A percentile compares a stretch with the other conserved stretches of the same genome.
Conservation (phyloP, 148 eudicot genomes). For the Silene uniflora region DNA sequence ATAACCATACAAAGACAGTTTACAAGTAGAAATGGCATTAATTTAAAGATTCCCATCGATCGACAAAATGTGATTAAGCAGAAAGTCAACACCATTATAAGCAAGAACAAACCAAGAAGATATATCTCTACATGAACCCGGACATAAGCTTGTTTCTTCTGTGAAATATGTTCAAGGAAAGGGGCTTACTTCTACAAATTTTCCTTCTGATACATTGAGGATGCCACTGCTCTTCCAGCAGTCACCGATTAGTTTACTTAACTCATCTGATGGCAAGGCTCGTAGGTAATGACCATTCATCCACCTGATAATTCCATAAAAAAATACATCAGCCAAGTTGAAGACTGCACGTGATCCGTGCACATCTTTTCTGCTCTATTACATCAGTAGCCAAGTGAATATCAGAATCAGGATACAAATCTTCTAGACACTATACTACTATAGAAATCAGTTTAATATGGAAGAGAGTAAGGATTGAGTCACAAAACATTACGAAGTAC, state of each 20-base stretch:
- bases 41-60: too few species aligned
- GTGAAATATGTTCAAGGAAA: not conserved
- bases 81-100: not conserved
- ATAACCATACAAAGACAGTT: too few species aligned
- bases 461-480: not conserved
- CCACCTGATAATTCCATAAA: too few species aligned
- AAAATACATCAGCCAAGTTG: slow-evolving; percentile 17
- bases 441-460: slow-evolving; percentile 7
- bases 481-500: slow-evolving; percentile 11
- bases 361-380: too few species aligned
- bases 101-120: not conserved
- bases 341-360: not conserved
- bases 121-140: too few species aligned
- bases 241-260: too few species aligned
- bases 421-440: slow-evolving; percentile 13
- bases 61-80: not conserved
- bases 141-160: not conserved
- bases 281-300: slow-evolving; percentile 93
- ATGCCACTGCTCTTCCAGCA: too few species aligned
- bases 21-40: too few species aligned
- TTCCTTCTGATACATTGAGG: slow-evolving; percentile 63
- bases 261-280: slow-evolving; percentile 69
- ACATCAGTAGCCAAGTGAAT: too few species aligned
- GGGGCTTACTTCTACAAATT: slow-evolving; percentile 53
- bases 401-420: slow-evolving; percentile 8